phyloP scores from a whole-genome alignment of 2,329 filamentous ascomycete species.

The Monosporascus sp. region DNA sequence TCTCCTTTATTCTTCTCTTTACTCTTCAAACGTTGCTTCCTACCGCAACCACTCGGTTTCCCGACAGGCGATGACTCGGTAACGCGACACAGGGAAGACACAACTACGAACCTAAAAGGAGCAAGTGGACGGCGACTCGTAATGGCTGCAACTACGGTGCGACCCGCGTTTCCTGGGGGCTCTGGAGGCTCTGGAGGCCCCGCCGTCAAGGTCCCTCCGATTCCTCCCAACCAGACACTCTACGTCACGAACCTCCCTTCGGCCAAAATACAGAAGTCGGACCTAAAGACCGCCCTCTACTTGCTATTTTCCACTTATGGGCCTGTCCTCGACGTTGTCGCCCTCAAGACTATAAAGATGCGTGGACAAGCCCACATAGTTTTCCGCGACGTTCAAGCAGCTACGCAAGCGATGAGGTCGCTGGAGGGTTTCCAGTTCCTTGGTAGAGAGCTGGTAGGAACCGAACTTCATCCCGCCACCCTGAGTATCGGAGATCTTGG shows the following conservation, averaged over 20 bases:
- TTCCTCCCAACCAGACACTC: constrained; percentile 72
- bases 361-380: constrained; percentile 92
- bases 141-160: constrained; percentile 29
- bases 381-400: constrained; percentile 83
- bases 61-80: neutral
- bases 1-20: too few relatives aligned
- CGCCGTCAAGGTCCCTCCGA: constrained; percentile 45
- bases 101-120: neutral
- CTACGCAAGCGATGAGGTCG: constrained; percentile 87
- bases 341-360: constrained; percentile 86
- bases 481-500: neutral
- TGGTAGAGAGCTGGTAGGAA: constrained; percentile 73
- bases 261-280: constrained; percentile 82
- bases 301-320: constrained; percentile 93
- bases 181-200: constrained; percentile 13
- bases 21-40: too few relatives aligned
- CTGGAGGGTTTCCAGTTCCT: constrained; percentile 83
- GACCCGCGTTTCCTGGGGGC: too few relatives aligned
- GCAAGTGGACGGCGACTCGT: neutral
- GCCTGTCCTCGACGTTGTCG: constrained; percentile 84
- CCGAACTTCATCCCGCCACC: neutral
- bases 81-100: neutral
- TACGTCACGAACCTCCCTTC: constrained; percentile 84
- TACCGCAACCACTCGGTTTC: neutral
- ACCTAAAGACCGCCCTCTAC: constrained; percentile 83